These are phyloP conservation scores for Hymenoscyphus scutula DNA, from an alignment of 2,329 filamentous ascomycete genomes.

Conservation along the genomic window DNA sequence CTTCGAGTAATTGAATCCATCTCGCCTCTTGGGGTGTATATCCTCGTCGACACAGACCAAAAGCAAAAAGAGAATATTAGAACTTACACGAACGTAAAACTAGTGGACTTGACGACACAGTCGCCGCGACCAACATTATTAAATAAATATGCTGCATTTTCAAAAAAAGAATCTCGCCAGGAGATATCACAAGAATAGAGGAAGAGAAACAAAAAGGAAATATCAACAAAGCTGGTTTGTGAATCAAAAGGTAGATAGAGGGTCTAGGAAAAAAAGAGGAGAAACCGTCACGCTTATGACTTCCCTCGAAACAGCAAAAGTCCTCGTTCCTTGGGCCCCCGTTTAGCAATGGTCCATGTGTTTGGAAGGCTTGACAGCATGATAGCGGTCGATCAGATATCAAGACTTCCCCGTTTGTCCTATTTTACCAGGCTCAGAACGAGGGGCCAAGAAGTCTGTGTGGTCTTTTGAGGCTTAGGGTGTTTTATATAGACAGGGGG, in stretches of 20 bases:
- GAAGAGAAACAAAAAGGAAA: neutral
- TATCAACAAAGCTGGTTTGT: neutral
- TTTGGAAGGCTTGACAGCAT: conserved; percentile 1
- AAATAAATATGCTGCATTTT: conserved; percentile 23
- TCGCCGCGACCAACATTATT: conserved; percentile 19
- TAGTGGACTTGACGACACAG: conserved; percentile 21
- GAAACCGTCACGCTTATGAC: conserved; percentile 5
- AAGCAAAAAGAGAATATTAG: neutral
- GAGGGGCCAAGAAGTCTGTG: neutral
- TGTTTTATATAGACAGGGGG: neutral
- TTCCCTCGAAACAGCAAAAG: neutral
- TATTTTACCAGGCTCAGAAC: neutral
- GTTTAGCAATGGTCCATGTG: neutral
- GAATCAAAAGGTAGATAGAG: neutral
- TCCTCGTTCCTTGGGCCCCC: neutral
- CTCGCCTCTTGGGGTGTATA: neutral
- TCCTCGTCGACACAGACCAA: neutral
- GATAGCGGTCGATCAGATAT: conserved; percentile 2
- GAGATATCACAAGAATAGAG: conserved; percentile 14
- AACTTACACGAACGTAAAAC: conserved; percentile 17
- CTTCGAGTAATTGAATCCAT: neutral
- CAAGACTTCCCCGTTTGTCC: neutral
- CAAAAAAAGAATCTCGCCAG: conserved; percentile 17
- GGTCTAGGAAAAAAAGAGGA: neutral
- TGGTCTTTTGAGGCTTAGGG: neutral